A percentile compares a stretch with the other conserved stretches of the same genome.
Conservation (phyloP, 225 moss, liverwort and hornwort genomes). For the Straminergon stramineum region DNA sequence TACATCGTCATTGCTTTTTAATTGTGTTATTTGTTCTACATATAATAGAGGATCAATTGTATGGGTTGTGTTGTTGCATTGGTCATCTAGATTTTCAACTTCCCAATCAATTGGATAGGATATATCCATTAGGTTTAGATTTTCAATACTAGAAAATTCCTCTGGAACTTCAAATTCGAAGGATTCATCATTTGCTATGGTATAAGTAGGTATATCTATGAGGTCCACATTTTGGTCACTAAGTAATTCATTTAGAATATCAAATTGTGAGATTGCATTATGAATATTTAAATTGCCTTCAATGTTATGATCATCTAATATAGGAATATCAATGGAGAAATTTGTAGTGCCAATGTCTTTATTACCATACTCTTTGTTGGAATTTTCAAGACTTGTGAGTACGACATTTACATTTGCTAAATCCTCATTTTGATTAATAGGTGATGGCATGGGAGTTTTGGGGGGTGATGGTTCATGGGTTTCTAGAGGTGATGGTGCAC, state of each 20-base stretch:
- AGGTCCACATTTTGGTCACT: not conserved
- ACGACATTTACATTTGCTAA: not conserved
- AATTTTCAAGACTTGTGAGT: not conserved
- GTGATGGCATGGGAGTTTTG: not conserved
- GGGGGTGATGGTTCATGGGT: not conserved
- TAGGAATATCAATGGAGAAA: not conserved
- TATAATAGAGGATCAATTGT: not conserved
- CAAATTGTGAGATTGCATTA: not conserved
- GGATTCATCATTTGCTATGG: not conserved
- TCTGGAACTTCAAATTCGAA: not conserved
- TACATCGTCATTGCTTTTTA: not conserved
- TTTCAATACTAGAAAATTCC: not conserved
- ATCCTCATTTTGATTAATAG: not conserved
- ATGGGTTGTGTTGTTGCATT: not conserved
- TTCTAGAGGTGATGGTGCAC: not conserved
- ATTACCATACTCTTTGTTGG: not conserved
- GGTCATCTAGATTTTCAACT: not conserved
- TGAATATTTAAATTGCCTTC: not conserved
- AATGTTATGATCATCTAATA: not conserved
- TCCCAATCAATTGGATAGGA: not conserved
- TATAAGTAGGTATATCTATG: no score
- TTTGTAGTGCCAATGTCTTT: not conserved
- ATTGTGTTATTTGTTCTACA: not conserved
- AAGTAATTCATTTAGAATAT: not conserved
- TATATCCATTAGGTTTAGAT: not conserved